These are phyloP conservation scores for Magnusiomyces suaveolens DNA, from an alignment of 1,139 yeast genomes.

Conservation along the genomic window DNA sequence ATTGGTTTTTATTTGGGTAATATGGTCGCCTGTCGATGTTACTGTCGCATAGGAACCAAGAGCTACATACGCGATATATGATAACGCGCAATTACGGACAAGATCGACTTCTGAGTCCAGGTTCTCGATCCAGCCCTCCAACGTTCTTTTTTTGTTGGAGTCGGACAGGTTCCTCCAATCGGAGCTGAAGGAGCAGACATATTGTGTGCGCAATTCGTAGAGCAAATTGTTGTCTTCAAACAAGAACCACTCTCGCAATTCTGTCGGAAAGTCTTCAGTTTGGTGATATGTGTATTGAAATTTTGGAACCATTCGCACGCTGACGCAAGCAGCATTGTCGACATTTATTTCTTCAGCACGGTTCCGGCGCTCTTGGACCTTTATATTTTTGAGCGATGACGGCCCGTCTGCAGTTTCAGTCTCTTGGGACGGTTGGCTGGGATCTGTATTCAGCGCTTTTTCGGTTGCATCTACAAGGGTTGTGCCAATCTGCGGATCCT, in stretches of 20 bases:
- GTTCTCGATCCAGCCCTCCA: slow-evolving; percentile 10
- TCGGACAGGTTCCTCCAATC: slow-evolving; percentile 13
- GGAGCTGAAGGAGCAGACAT: slow-evolving; percentile 8
- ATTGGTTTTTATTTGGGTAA: slow-evolving; percentile 31
- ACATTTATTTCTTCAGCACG: slow-evolving; percentile 17
- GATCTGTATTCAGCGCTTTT: background rate
- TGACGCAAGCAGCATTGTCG: background rate
- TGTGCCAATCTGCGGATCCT: background rate
- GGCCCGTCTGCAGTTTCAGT: background rate
- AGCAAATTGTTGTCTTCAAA: slow-evolving; percentile 25
- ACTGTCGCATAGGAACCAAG: slow-evolving; percentile 37
- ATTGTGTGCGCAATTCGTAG: slow-evolving; percentile 16
- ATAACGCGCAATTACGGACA: slow-evolving; percentile 13
- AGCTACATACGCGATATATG: slow-evolving; percentile 32
- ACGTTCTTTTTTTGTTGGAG: slow-evolving; percentile 11
- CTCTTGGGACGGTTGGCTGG: background rate
- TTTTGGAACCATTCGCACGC: slow-evolving; percentile 18
- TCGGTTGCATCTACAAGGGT: background rate
- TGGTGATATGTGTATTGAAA: slow-evolving; percentile 25
- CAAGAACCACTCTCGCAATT: slow-evolving; percentile 33
- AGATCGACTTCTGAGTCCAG: slow-evolving; percentile 4
- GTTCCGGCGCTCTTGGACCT: slow-evolving; percentile 20
- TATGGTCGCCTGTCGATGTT: slow-evolving; percentile 33
- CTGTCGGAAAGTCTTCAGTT: slow-evolving; percentile 21
- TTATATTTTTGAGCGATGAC: background rate